A percentile compares a stretch with the other conserved stretches of the same genome.
Evolutionary conservation across 2,329 filamentous ascomycete genomes (phyloP).

Genomic region (Ceratocystis harringtonii): DNA sequence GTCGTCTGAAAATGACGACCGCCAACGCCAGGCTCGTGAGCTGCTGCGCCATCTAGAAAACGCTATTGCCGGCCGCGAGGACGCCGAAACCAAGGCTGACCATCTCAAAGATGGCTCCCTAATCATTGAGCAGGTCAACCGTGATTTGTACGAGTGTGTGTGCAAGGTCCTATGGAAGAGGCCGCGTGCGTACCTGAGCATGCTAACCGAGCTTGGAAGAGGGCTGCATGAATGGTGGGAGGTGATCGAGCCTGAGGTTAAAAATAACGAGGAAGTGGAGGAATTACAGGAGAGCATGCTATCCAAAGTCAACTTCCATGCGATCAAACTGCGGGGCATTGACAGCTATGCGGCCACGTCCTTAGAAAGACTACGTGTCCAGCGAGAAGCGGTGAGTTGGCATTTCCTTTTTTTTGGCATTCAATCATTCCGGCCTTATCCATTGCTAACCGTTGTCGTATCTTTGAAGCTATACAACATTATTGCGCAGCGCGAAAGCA

Average conservation of each 20-base stretch:
- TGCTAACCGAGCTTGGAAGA: slow-evolving; percentile 34
- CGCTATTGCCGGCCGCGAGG: slow-evolving; percentile 44
- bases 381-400: slow-evolving; percentile 41
- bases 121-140: slow-evolving; percentile 44
- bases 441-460: neutral
- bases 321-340: slow-evolving; percentile 43
- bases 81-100: slow-evolving; percentile 40
- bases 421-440: neutral
- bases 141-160: slow-evolving; percentile 49
- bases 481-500: slow-evolving; percentile 49
- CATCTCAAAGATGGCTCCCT: slow-evolving; percentile 37
- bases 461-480: slow-evolving; percentile 44
- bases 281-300: slow-evolving; percentile 37
- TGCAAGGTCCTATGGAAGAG: slow-evolving; percentile 48
- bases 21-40: slow-evolving; percentile 47
- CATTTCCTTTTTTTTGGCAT: neutral
- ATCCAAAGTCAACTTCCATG: slow-evolving; percentile 43
- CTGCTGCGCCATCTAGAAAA: slow-evolving; percentile 47
- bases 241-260: slow-evolving; percentile 18
- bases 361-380: slow-evolving; percentile 44
- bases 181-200: slow-evolving; percentile 44
- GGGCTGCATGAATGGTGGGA: slow-evolving; percentile 33
- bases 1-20: slow-evolving; percentile 40
- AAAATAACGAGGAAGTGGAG: slow-evolving; percentile 13
- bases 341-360: slow-evolving; percentile 50